phyloP scores from a whole-genome alignment of 208 protist genomes.

The Naegleria lovaniensis region DNA sequence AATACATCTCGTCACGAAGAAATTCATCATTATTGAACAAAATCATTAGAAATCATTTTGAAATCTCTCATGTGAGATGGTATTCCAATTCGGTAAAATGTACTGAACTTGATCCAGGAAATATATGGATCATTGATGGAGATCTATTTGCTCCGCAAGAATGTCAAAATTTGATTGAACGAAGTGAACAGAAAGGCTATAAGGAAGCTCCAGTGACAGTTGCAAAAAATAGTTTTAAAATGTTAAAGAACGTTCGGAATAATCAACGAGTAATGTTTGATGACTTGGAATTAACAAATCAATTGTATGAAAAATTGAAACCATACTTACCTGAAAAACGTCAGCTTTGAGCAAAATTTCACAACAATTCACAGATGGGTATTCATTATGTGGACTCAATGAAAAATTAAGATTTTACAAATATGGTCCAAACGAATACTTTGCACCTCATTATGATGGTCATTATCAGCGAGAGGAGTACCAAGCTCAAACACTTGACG shows the following conservation, averaged over 20 bases:
- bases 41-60: no score
- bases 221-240: neutral
- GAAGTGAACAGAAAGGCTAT: neutral
- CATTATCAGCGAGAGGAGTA: neutral
- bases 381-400: neutral
- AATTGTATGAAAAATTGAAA: neutral
- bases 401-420: slow-evolving; percentile 25
- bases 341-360: neutral
- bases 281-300: neutral
- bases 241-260: neutral
- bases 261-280: slow-evolving; percentile 24
- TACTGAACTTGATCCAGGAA: neutral
- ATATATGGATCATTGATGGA: neutral
- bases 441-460: slow-evolving; percentile 20
- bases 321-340: neutral
- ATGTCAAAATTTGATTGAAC: neutral
- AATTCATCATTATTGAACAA: no score
- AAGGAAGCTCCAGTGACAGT: neutral
- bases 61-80: no score
- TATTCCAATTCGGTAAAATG: neutral
- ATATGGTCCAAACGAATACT: neutral
- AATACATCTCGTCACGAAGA: no score
- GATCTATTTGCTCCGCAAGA: neutral
- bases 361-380: neutral
- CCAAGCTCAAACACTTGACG: no score